Evolutionary conservation across 768 basidiomycete genomes (phyloP).

Genomic region (Thelephora ganbajun): DNA sequence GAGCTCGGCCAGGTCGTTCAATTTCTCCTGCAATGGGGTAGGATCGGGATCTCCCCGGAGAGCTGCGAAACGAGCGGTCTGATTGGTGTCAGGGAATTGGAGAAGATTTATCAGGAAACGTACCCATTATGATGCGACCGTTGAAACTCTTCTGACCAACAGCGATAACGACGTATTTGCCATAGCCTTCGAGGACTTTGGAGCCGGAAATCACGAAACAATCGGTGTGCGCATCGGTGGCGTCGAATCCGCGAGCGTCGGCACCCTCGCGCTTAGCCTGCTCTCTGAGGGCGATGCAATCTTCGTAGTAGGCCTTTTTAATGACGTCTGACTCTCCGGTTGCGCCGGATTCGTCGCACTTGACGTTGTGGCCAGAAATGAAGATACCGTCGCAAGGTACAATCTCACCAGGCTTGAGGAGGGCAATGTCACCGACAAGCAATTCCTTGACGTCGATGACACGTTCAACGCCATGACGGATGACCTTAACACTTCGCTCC

Average conservation of each 20-base stretch:
- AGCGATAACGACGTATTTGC: conserved; percentile 33
- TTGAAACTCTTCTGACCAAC: conserved; percentile 33
- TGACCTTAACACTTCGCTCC: conserved; percentile 76
- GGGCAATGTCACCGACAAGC: conserved; percentile 85
- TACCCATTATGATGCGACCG: conserved; percentile 36
- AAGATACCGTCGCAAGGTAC: conserved; percentile 95
- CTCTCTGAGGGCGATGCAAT: conserved; percentile 46
- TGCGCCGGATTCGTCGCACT: conserved; percentile 91
- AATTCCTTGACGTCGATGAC: conserved; percentile 46
- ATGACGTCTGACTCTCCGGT: conserved; percentile 92
- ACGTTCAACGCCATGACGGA: conserved; percentile 15
- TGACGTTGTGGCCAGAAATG: conserved; percentile 82
- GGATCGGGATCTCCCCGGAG: conserved; percentile 26
- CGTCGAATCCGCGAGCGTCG: conserved; percentile 13
- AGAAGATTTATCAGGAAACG: conserved; percentile 4
- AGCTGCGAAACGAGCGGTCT: conserved; percentile 11
- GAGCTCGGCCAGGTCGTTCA: conserved; percentile 36
- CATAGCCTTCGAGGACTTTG: conserved; percentile 37
- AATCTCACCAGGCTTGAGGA: conserved; percentile 91
- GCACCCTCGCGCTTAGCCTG: conserved; percentile 33
- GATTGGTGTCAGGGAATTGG: not conserved
- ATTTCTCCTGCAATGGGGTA: conserved; percentile 37
- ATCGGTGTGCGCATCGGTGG: conserved; percentile 21
- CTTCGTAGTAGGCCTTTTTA: conserved; percentile 72
- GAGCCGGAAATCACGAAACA: conserved; percentile 34